Base-by-base conservation (phyloP, 2,329 filamentous ascomycete species). In the Aspergillus intermedius region DNA sequence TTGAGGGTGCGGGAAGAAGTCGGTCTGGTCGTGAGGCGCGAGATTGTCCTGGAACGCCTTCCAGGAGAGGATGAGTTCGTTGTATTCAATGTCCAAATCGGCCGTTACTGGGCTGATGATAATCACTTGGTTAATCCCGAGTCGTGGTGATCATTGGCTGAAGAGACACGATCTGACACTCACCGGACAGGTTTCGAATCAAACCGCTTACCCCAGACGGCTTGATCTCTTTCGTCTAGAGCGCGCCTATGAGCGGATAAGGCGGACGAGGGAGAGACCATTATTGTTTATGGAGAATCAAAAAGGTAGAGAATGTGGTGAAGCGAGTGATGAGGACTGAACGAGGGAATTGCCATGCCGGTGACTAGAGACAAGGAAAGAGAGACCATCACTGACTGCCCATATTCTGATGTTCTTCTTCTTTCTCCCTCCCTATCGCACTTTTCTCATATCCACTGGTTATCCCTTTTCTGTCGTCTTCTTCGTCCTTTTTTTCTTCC, bases 1-100 rank as follows among this genome's bases (percentile, higher is more conserved):
- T 42, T 64, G 63, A 22, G 60, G 58, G 19, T 58, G 63, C 42
- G 64, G 56, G 17, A 62, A 54, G 45, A 61, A 60, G 28, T 53
- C 46, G n/a, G 65, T 58, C 22, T 57, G 61, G 46, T 66, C 63
- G 28, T 57, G 48, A 13, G 54, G 47, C 5, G 58, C 54, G 17
- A 70, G 54, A 42, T 58, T 52, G 19, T 62, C 58, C 40, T 63
- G 60, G 42, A 70, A 68, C 9, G 55, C 49, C 49, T 64, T 66
- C 66, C 67, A 70, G 4, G 66, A 61, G 45, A 62, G 61, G 25
- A 58, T 58, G 17, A 70, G 57, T 54, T 70, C 66, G 51, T 66
- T 68, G 44, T 63, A 63, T 59, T 70, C 67, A 47, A 68, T 56
- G 49, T 70, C 67, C 41, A 70, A 65, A 47, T 57, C 60, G 4